Evolutionary conservation across 306 rosid species (phyloP).

Genomic region (Ochetophila trinervis): DNA sequence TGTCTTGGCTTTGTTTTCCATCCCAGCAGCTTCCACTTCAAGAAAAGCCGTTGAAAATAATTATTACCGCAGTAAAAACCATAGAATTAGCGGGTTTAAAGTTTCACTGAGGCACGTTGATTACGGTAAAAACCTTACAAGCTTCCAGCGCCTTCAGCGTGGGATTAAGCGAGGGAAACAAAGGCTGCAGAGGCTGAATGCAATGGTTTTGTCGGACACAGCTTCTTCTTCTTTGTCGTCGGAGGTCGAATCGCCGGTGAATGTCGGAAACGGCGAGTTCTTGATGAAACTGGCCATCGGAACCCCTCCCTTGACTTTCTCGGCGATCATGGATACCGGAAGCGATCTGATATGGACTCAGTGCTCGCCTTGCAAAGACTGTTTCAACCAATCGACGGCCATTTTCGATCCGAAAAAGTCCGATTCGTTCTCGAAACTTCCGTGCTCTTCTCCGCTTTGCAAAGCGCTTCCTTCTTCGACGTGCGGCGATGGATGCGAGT

Average conservation of each 20-base stretch:
- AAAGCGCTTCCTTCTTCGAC: constrained; percentile 48
- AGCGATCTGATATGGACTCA: constrained; percentile 94
- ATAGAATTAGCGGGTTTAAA: constrained; percentile 30
- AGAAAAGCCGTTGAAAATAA: constrained; percentile 27
- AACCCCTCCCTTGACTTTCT: constrained; percentile 53
- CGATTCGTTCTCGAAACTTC: constrained; percentile 46
- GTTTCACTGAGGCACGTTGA: constrained; percentile 64
- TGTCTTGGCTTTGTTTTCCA: constrained; percentile 19
- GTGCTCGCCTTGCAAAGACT: constrained; percentile 65
- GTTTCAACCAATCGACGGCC: constrained; percentile 65
- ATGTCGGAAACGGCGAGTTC: constrained; percentile 71
- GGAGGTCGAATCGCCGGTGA: constrained; percentile 39
- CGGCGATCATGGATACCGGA: constrained; percentile 82
- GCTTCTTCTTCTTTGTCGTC: constrained; percentile 9
- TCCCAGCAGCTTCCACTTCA: constrained; percentile 46
- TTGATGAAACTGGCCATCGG: constrained; percentile 66
- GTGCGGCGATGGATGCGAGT: constrained; percentile 56
- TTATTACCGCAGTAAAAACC: background rate
- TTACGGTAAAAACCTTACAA: constrained; percentile 62
- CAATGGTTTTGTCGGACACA: constrained; percentile 35
- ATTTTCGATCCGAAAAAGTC: constrained; percentile 69
- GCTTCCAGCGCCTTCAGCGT: constrained; percentile 56
- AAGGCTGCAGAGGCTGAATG: constrained; percentile 51
- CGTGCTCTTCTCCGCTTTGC: constrained; percentile 53
- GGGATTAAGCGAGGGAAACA: constrained; percentile 51